These are phyloP conservation scores for Lipomyces sp. DNA, from an alignment of 805 yeast genomes.

Conservation along the genomic window DNA sequence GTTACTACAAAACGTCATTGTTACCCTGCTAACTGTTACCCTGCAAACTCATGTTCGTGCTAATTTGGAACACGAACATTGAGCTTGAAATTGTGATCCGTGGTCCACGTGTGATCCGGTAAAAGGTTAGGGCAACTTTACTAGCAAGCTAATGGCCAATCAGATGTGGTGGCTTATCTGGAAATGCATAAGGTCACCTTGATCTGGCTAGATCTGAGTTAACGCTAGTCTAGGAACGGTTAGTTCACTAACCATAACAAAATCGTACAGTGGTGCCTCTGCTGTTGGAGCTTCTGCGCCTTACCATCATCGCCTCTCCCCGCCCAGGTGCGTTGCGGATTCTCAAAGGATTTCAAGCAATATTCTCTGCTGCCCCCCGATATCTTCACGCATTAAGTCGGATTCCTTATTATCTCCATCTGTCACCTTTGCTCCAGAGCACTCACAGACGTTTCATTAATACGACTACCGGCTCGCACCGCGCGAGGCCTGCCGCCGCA, in stretches of 20 bases:
- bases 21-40: too few relatives aligned
- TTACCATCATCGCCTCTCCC: background rate
- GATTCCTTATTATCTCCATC: background rate
- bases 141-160: background rate
- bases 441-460: background rate
- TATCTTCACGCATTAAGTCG: background rate
- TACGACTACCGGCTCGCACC: constrained; percentile 1
- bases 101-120: background rate
- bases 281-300: background rate
- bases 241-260: background rate
- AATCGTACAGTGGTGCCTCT: background rate
- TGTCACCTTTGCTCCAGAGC: background rate
- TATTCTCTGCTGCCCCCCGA: background rate
- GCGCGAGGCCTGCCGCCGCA: constrained; percentile 14
- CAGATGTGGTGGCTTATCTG: background rate
- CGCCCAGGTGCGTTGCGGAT: background rate
- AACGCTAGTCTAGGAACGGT: background rate
- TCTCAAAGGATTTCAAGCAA: background rate
- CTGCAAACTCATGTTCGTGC: too few relatives aligned
- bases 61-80: too few relatives aligned
- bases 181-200: background rate
- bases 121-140: background rate
- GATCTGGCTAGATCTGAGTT: background rate
- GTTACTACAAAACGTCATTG: too few relatives aligned
- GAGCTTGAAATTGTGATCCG: too few relatives aligned